Conservation (phyloP, 331 rosid species). For the Telfairia occidentalis region DNA sequence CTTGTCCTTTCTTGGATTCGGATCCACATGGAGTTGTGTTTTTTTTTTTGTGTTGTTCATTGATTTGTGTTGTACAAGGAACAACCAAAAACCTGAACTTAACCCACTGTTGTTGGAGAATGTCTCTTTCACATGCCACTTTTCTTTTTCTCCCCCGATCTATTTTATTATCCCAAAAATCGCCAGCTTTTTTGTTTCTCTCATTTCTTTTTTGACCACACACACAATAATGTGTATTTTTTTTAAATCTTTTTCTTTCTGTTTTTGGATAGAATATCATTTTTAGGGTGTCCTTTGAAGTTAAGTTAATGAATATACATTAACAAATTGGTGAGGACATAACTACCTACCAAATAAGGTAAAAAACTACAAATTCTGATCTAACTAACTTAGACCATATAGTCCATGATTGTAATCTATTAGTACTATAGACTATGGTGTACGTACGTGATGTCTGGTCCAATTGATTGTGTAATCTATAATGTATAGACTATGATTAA, state of each 20-base stretch:
- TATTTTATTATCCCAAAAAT: conserved; percentile 5
- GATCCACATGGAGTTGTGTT: conserved; percentile 27
- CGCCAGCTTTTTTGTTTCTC: not conserved
- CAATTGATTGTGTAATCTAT: too few relatives aligned
- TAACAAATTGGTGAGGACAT: too few relatives aligned
- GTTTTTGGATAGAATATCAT: not conserved
- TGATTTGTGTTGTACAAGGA: not conserved
- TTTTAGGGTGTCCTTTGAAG: not conserved
- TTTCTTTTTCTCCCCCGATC: not conserved
- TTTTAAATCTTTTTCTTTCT: not conserved
- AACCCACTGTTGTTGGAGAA: not conserved
- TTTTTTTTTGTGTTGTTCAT: not conserved
- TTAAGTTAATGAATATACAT: not conserved
- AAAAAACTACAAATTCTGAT: too few relatives aligned
- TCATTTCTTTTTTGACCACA: conserved; percentile 3
- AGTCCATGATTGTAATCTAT: too few relatives aligned
- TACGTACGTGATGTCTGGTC: too few relatives aligned
- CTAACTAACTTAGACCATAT: too few relatives aligned
- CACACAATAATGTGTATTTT: not conserved
- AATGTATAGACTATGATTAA: too few relatives aligned
- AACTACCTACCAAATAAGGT: not conserved
- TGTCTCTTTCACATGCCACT: not conserved
- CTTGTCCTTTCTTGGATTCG: conserved; percentile 53
- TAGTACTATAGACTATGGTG: too few relatives aligned
- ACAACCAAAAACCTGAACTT: not conserved